Evolutionary conservation across 2,329 filamentous ascomycete species (phyloP).

Genomic region (Fusarium odoratissimum): DNA sequence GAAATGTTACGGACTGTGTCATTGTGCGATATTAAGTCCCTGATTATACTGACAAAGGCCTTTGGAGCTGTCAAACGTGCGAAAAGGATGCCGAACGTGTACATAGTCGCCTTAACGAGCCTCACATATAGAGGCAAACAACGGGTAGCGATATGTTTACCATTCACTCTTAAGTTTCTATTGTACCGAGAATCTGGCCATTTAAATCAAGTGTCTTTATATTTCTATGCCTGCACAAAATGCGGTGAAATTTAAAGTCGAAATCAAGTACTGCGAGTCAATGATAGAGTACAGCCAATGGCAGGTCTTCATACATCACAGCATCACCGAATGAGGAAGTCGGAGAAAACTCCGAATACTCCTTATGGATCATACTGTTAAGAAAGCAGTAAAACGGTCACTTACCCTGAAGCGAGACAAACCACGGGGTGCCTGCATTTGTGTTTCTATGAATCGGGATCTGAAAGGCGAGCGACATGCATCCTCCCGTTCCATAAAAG

Average conservation of each 20-base stretch:
- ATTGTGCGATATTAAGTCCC: neutral
- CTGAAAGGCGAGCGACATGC: neutral
- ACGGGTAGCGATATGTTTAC: neutral
- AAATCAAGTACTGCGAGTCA: neutral
- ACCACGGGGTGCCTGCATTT: neutral
- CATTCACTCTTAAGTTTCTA: neutral
- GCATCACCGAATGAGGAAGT: constrained; percentile 33
- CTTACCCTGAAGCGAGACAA: neutral
- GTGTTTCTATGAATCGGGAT: neutral
- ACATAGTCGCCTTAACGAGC: neutral
- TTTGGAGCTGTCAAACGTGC: neutral
- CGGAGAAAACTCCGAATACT: constrained; percentile 42
- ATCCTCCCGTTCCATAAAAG: neutral
- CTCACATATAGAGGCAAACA: neutral
- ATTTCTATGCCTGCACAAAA: neutral
- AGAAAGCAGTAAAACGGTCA: accelerated
- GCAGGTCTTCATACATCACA: neutral
- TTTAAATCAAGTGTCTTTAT: accelerated
- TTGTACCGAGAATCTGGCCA: accelerated
- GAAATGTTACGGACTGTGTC: neutral
- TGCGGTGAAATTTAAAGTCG: neutral
- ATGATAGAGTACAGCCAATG: constrained; percentile 26
- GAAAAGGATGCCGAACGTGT: neutral
- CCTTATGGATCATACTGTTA: constrained; percentile 17
- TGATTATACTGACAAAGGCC: neutral